Conservation (phyloP, 2,329 filamentous ascomycete genomes). For the Huntiella decipiens region DNA sequence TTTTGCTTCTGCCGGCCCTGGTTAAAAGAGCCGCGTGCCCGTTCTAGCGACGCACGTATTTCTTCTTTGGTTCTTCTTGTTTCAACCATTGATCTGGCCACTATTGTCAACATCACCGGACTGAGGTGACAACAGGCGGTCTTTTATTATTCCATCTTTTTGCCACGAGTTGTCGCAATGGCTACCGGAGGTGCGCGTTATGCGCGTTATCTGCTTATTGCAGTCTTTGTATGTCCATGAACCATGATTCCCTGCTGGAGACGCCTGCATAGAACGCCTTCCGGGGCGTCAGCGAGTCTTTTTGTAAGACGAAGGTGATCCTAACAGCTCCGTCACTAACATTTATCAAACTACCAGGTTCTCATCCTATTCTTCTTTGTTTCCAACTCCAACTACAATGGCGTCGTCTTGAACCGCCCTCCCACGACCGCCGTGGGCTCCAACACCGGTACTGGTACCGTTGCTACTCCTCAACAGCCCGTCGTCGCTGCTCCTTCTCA, state of each 20-base stretch:
- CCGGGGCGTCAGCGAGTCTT: neutral
- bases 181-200: constrained; percentile 57
- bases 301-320: neutral
- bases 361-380: constrained; percentile 68
- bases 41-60: neutral
- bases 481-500: constrained; percentile 6
- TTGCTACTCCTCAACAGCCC: constrained; percentile 11
- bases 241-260: too few relatives aligned
- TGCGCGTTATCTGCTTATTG: constrained; percentile 59
- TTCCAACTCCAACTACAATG: constrained; percentile 35
- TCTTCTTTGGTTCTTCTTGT: neutral
- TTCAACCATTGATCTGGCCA: neutral
- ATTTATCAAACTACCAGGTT: constrained; percentile 23
- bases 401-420: constrained; percentile 14
- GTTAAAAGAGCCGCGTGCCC: constrained; percentile 8
- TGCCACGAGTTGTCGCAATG: constrained; percentile 21
- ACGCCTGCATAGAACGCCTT: neutral
- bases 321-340: neutral
- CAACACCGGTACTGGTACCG: constrained; percentile 14
- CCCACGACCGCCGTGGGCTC: too few relatives aligned
- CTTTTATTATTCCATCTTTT: neutral
- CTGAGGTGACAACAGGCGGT: neutral
- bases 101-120: neutral
- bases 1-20: neutral
- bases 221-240: constrained; percentile 51